Base-by-base conservation (phyloP, 2,329 filamentous ascomycete genomes). In the Aspergillus brunneoviolaceus region DNA sequence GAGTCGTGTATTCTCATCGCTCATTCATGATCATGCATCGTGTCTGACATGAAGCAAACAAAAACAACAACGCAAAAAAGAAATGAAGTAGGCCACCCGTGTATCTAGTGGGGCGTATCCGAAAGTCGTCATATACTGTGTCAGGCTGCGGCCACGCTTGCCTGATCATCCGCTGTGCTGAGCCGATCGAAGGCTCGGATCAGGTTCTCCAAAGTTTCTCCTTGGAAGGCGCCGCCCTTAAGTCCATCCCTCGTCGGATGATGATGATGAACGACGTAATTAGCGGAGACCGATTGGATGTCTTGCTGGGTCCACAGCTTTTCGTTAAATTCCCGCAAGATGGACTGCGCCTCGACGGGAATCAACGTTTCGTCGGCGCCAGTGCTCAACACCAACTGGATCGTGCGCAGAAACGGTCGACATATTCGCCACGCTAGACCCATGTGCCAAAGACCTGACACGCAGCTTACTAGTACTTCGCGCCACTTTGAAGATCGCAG, bases 1-100 rank as follows among this genome's bases (percentile, higher is more conserved):
- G 52, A 55, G 52, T 47, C 52, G 52, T 48, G 27, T 55, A 55
- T 55, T 55, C 52, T 55, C 52, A 33, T 55, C 23, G 52, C 52
- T 47, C 52, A 29, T 52, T 45, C 39, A 45, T 45, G 39, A 31
- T 27, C 51, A 25, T 29, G 33, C 51, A 11, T 27, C 51, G 33
- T 47, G 52, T 47, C 9, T 12, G n/a, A 39, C 52, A 55, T 52
- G 39, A 35, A 21, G 29, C 39, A 42, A 33, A n/a, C 29, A 48
- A 39, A 48, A 55, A 54, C 51, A 52, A 16, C 27, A 53, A 27
- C 33, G 27, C 33, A 45, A 19, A 45, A n/a, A 45, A 7, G 14
- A 16, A 45, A 19, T 2, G 19, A 19, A 10, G 16, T n/a, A 19
- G 39, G 2, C 16, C 39, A 7, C 39, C 16, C 39, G 39, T 45